A percentile compares a stretch with the other conserved stretches of the same genome.
Evolutionary conservation across 129 eudicot species (phyloP).

Genomic region (Pseudognaphalium luteoalbum): DNA sequence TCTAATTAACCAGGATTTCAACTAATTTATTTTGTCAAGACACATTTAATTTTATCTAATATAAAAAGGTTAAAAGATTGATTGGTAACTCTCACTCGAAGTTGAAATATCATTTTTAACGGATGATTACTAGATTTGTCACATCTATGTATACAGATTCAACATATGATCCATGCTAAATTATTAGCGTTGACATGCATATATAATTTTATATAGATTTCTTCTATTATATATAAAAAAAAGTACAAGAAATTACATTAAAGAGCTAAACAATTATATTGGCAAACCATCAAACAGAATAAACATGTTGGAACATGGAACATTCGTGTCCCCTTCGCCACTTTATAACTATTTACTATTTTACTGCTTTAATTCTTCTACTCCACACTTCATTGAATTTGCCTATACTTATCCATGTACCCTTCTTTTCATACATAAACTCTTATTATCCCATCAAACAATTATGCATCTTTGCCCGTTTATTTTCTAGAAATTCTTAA

Average conservation of each 20-base stretch:
- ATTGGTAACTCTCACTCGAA: too few species aligned
- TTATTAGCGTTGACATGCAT: background rate
- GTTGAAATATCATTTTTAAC: too few species aligned
- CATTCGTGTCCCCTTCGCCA: conserved; percentile 20
- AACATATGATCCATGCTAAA: conserved; percentile 1
- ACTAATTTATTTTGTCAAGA: too few species aligned
- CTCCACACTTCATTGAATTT: conserved; percentile 11
- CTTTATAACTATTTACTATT: background rate
- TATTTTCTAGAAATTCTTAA: too few species aligned
- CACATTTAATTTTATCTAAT: too few species aligned
- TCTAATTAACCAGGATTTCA: too few species aligned
- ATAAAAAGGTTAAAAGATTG: too few species aligned
- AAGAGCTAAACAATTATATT: conserved; percentile 3
- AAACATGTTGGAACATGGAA: conserved; percentile 27
- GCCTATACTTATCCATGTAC: background rate
- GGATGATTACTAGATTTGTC: too few species aligned
- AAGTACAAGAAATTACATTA: conserved; percentile 2
- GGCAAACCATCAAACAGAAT: conserved; percentile 9
- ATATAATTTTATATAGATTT: background rate
- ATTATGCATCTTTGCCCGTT: too few species aligned
- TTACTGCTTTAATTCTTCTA: background rate
- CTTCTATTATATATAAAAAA: background rate
- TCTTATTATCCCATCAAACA: too few species aligned
- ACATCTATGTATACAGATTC: background rate
- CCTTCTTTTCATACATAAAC: background rate